Base-by-base conservation (phyloP, 1,284 basidiomycete genomes). In the Xerocomus amazonicus region DNA sequence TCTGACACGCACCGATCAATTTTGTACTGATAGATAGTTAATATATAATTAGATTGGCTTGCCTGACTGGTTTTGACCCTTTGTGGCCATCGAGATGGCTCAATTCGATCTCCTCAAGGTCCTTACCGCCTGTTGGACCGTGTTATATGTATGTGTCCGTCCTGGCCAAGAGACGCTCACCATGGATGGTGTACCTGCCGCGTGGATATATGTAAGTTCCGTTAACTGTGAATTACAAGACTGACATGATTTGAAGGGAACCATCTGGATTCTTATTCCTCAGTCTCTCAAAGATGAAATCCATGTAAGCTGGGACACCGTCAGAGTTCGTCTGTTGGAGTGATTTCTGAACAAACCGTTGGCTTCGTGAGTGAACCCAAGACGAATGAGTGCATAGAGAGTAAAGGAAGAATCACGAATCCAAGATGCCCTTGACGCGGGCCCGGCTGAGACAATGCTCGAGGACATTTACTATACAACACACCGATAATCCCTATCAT, bases 381-480 rank as follows among this genome's bases (percentile, higher is more conserved):
- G 78, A 29, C 94, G 78, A 55, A 97, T 86, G 26, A 97, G 77
- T 0, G 93, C 93, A 62, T 96, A 97, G 4, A 97, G 78, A 0
- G 90, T 92, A 73, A 96, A 96, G 0, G 87, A 89, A 0, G 92
- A 86, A 64, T 97, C 94, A 27, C 94, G 84, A 59, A 96, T 90
- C 89, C 88, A 91, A 0, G 87, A 87, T 10, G 82, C 82, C n/a
- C 84, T 83, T 50, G 35, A 46, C 17, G 9, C 14, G 26, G 29
- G 2, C 10, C 47, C 16, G 40, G 40, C 13, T 35, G 34, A 10
- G 26, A 41, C 7, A 16, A 28, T 8, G 13, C 9, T 39, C 0
- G 4, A 37, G 9, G 33, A 7, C 45, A 36, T 17, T 12, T 12
- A 10, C 33, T 8, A 1, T 13, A 8, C 42, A 47, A 50, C 66